Evolutionary conservation across 2,329 filamentous ascomycete genomes (phyloP).

Genomic region (Fusarium foetens): DNA sequence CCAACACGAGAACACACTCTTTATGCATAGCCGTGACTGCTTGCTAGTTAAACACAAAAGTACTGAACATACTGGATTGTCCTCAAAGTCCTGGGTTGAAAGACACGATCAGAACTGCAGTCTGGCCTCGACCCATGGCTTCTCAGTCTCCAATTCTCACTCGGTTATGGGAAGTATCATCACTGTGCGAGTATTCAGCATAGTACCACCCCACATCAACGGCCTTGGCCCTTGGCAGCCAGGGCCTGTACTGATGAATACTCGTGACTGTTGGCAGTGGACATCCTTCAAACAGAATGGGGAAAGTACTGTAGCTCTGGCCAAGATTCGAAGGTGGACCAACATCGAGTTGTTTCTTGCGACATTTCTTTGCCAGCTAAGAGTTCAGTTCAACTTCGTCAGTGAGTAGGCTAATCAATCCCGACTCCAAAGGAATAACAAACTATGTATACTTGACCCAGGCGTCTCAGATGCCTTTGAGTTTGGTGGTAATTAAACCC

Average conservation of each 20-base stretch:
- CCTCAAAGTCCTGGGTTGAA: background rate
- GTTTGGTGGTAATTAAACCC: background rate
- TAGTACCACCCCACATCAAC: slow-evolving; percentile 38
- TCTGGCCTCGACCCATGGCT: background rate
- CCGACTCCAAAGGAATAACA: background rate
- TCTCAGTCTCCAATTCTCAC: slow-evolving; percentile 2
- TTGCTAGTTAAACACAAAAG: background rate
- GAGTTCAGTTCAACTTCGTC: background rate
- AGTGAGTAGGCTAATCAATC: background rate
- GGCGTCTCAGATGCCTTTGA: background rate
- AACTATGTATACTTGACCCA: background rate
- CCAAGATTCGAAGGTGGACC: slow-evolving; percentile 18
- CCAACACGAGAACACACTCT: slow-evolving; percentile 4
- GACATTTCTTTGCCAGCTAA: slow-evolving; percentile 5
- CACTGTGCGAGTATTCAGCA: slow-evolving; percentile 34
- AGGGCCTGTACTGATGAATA: slow-evolving; percentile 7
- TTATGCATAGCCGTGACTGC: background rate
- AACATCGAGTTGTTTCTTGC: slow-evolving; percentile 2
- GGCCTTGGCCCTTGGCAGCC: slow-evolving; percentile 29
- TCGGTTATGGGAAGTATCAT: slow-evolving; percentile 30
- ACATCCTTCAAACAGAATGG: slow-evolving; percentile 19
- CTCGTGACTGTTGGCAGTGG: slow-evolving; percentile 24
- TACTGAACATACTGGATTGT: background rate
- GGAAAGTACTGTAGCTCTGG: background rate
- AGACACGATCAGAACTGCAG: background rate